These are phyloP conservation scores for Psidium friedrichsthalianum DNA, from an alignment of 345 rosid species.

Conservation along the genomic window DNA sequence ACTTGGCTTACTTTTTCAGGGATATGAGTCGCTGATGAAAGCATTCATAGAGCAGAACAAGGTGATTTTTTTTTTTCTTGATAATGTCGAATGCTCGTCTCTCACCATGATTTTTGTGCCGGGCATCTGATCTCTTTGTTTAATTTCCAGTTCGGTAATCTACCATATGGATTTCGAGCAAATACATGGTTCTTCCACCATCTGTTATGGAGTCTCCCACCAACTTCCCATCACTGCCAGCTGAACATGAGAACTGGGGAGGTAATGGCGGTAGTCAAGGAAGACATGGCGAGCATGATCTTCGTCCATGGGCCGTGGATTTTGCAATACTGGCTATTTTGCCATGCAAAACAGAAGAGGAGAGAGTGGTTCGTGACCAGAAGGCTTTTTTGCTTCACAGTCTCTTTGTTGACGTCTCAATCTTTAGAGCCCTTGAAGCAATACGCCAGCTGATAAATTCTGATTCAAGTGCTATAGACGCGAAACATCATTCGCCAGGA, in stretches of 20 bases:
- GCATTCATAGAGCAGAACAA: slow-evolving; percentile 53
- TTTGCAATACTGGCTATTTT: slow-evolving; percentile 45
- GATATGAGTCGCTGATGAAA: slow-evolving; percentile 55
- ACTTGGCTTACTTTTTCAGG: slow-evolving; percentile 21
- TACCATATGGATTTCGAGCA: slow-evolving; percentile 60
- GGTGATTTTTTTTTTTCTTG: slow-evolving; percentile 19
- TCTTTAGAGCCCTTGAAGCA: slow-evolving; percentile 41
- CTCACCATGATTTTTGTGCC: not conserved
- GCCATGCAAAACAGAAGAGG: slow-evolving; percentile 63
- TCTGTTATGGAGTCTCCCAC: slow-evolving; percentile 30
- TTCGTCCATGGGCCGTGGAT: slow-evolving; percentile 53
- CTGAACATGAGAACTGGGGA: slow-evolving; percentile 55
- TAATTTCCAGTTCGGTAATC: slow-evolving; percentile 51
- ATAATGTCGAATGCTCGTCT: not conserved
- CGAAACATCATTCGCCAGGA: no score
- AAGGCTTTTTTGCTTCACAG: slow-evolving; percentile 57
- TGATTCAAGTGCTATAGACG: no score
- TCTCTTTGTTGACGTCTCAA: slow-evolving; percentile 49
- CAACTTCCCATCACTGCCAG: slow-evolving; percentile 27
- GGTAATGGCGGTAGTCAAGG: slow-evolving; percentile 61
- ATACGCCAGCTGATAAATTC: slow-evolving; percentile 18
- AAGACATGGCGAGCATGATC: slow-evolving; percentile 41
- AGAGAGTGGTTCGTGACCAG: slow-evolving; percentile 49
- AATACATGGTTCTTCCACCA: slow-evolving; percentile 65
- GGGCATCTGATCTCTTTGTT: not conserved